phyloP scores from a whole-genome alignment of 257 asterid species.

The Jasminum sambac region DNA sequence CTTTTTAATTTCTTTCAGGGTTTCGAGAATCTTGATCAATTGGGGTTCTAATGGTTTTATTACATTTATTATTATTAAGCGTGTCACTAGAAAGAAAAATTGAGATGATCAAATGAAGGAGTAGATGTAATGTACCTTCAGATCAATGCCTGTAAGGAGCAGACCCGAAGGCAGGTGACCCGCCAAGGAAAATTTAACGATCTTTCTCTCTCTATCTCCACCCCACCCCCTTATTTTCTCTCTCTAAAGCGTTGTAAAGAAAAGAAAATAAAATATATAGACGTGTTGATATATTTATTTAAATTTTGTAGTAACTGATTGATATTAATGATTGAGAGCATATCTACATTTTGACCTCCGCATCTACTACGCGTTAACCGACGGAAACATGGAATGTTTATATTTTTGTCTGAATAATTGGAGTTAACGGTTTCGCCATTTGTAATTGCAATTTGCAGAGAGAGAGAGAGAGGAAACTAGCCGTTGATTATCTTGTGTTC shows the following conservation, averaged over 20 bases:
- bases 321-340: constrained; percentile 33
- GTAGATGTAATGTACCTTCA: constrained; percentile 48
- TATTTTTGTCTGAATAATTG: background rate
- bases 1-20: background rate
- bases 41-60: background rate
- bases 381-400: constrained; percentile 5
- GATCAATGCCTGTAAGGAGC: constrained; percentile 56
- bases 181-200: constrained; percentile 54
- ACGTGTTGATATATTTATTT: background rate
- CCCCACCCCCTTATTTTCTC: constrained; percentile 36
- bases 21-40: constrained; percentile 17
- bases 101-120: constrained; percentile 15
- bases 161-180: constrained; percentile 61
- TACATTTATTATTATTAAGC: background rate
- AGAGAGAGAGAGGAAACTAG: background rate
- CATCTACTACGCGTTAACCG: constrained; percentile 19
- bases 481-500: background rate
- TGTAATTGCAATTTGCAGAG: background rate
- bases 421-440: constrained; percentile 10
- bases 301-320: constrained; percentile 25
- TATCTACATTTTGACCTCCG: constrained; percentile 13
- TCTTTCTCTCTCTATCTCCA: constrained; percentile 39
- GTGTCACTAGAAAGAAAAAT: constrained; percentile 4
- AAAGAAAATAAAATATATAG: no score
- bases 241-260: constrained; percentile 12